Conservation (phyloP, 2,329 filamentous ascomycete genomes). For the Aspergillus fischeri region DNA sequence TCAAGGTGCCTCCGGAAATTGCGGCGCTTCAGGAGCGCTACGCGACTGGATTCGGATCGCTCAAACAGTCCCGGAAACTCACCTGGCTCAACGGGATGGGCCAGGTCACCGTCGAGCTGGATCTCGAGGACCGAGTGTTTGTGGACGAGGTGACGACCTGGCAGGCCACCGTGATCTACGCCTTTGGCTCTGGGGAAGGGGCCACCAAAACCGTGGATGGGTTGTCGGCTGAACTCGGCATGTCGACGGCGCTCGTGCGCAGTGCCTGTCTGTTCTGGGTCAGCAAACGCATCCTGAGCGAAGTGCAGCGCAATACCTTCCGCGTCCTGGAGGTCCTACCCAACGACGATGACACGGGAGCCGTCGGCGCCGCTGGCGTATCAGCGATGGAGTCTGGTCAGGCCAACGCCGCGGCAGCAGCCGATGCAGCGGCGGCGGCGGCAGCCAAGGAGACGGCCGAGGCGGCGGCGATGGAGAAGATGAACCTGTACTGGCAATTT, state of each 20-base stretch:
- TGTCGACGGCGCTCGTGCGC: conserved; percentile 55
- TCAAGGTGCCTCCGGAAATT: conserved; percentile 44
- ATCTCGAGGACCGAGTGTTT: conserved; percentile 75
- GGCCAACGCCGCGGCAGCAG: conserved; percentile 34
- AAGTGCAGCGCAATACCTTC: conserved; percentile 49
- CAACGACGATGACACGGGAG: conserved; percentile 24
- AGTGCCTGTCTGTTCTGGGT: conserved; percentile 61
- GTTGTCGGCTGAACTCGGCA: conserved; percentile 48
- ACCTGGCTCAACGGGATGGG: conserved; percentile 84
- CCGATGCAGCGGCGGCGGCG: conserved; percentile 38
- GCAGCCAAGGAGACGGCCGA: conserved; percentile 46
- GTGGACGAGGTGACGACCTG: conserved; percentile 70
- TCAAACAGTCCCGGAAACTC: conserved; percentile 81
- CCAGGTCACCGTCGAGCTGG: conserved; percentile 73
- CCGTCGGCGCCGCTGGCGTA: conserved; percentile 18
- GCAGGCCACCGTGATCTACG: conserved; percentile 82
- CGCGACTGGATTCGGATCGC: conserved; percentile 67
- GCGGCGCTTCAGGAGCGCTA: conserved; percentile 64
- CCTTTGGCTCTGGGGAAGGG: conserved; percentile 59
- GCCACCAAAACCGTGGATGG: conserved; percentile 40
- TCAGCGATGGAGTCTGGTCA: conserved; percentile 11
- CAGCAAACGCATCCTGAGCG: conserved; percentile 51
- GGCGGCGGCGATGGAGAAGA: conserved; percentile 63
- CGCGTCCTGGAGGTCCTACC: conserved; percentile 54
- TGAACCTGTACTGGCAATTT: conserved; percentile 81